Evolutionary conservation across 345 rosid species (phyloP), one percentile per base, ranked within the genome.

Genomic region (Aurinia saxatilis): DNA sequence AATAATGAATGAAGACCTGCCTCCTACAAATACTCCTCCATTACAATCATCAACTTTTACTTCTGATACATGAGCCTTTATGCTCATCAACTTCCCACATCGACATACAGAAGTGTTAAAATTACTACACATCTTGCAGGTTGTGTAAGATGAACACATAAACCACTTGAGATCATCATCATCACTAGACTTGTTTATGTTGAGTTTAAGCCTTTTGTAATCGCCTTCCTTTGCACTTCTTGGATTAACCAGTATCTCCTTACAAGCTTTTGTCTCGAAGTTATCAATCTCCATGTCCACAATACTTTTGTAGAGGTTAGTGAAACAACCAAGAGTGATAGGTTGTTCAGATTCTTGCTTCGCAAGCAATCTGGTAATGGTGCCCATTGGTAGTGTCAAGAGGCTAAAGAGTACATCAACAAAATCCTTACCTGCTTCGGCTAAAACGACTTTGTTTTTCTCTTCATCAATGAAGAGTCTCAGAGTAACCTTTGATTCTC

Each of bases 381-480:
- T 36, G 12, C 64, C 75, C 2, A 64, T 5, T 8, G 75, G 66
- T 0, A 71, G 2, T 9, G 56, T 33, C 29, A 63, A 13, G 16
- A 70, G 16, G 3, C 65, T 48, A 9, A 63, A 63, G 38, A 63
- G 46, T 1, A 63, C 35, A 21, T 63, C 65, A n/a, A 63, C 40
- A 14, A 56, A 63, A 31, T 70, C 59, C 7, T 40, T 63, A 9
- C 53, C 37, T 16, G 70, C 65, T 25, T 67, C 66, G 7, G 65
- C 65, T 14, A 17, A 64, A 16, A 64, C 33, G 5, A 71, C 71
- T 7, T 47, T 65, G 25, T 52, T 65, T 5, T 41, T 15, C 29
- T 52, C 41, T 8, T 49, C 35, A 15, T 65, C 71, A 18, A 52
- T 1, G 1, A 60, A 29, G 9, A 71, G 71, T 38, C 61, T 71